Base-by-base conservation (phyloP, 2,329 filamentous ascomycete genomes). In the Bipolaris sorokiniana region DNA sequence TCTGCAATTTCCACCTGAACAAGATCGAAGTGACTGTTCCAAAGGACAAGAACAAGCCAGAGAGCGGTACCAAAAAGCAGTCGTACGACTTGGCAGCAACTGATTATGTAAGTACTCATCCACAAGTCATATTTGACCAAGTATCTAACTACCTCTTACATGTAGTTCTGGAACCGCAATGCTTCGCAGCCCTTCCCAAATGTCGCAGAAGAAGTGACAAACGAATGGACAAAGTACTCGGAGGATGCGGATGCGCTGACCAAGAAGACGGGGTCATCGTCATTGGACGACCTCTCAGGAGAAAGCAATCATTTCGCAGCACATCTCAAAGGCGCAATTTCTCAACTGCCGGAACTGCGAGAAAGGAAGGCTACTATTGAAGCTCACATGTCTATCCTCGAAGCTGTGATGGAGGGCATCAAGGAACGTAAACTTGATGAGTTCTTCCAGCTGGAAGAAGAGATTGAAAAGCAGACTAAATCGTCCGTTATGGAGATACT, bases 301-400 rank as follows among this genome's bases (percentile, higher is more conserved):
- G 93, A 97, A 71, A 92, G 90, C 1, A 90, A 89, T 66, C 88
- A 92, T 37, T 96, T 92, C 55, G 93, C 95, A 15, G 91, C 96
- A 69, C 95, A 99, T 75, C 84, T 99, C 44, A 99, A 98, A 78
- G 92, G 93, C 3, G 96, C 94, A 11, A 97, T 99, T 68, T 96
- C 94, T 0, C 81, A 97, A 20, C 82, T 99, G 13, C 96, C 95
- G 0, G 94, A 98, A 76, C 83, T 99, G 64, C 85, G 92, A 62
- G 95, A 98, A 76, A 88, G 95, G 57, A 99, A 99, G 75, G 88
- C 70, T 1, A 72, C 67, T 2, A 84, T 99, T 5, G 95, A 70
- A 51, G 63, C 60, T 90, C 95, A 99, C 76, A 99, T 99, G 95
- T 97, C 96, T 74, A 97, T 98, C 57, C 83, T 96, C 3, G 94